Evolutionary conservation across 2,329 filamentous ascomycete genomes (phyloP), one percentile per base, ranked within the genome.

Genomic region (Penicillium sp.): DNA sequence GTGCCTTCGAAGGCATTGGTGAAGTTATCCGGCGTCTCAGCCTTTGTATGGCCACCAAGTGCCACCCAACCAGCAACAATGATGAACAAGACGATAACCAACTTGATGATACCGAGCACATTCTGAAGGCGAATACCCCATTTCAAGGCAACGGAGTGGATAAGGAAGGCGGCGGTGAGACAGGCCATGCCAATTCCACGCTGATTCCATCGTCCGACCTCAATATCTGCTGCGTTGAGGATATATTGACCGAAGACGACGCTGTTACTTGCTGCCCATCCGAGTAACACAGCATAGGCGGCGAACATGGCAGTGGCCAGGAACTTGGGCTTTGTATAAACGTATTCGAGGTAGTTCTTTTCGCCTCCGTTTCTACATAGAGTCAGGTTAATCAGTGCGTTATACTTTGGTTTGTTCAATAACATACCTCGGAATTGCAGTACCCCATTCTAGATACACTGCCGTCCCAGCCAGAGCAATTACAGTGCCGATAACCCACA

Each of bases 231-330:
- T 2, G 79, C 78, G 59, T 80, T 78, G 59, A 82, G 76, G 16
- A 78, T 76, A 56, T 82, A 82, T 64, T 81, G 74, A 44, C 79
- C 79, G 38, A 82, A 76, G 5, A 82, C 76, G 34, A 82, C 78
- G 44, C 78, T 80, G 66, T 82, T 82, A 18, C 79, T 79, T 1
- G 80, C 76, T 4, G 78, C 78, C 74, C 81, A 82, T 6, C 79
- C 80, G 5, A 82, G 72, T 11, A 82, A 67, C 5, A 81, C 74
- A 5, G 77, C 76, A 50, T 82, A 81, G 2, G 79, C 72, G 62
- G 80, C 81, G 63, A 80, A 82, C 72, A 79, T 79, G 56, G 80
- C 81, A 8, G 80, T 83, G 4, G 76, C 79, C 6, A 82, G 71
- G 69, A 80, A 83, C 54, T 72, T 76, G 29, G 82, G 82, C 20